Percentiles rank a stretch among this genome's conserved stretches.
phyloP scores from a whole-genome alignment of 1,284 basidiomycete genomes.

The Golubevia pallescens region DNA sequence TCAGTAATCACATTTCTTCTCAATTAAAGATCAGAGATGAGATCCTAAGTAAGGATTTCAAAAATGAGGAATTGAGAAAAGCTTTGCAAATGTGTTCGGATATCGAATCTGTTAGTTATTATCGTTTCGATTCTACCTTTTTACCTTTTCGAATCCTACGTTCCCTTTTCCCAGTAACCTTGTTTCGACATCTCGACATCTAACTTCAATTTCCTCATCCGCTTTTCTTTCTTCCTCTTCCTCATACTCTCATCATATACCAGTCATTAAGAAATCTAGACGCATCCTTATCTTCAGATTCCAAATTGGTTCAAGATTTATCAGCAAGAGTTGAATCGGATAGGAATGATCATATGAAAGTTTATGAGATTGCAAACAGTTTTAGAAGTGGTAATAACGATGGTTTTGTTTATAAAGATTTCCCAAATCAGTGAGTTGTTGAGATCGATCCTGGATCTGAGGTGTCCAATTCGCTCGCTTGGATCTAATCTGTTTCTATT shows the following conservation, averaged over 20 bases:
- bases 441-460: slow-evolving; percentile 15
- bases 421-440: too few species aligned
- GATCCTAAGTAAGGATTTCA: slow-evolving; percentile 13
- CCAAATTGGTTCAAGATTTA: slow-evolving; percentile 23
- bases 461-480: too few species aligned
- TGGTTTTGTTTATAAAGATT: too few species aligned
- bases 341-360: slow-evolving; percentile 35
- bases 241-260: neutral
- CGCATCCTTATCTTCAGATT: slow-evolving; percentile 40
- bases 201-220: too few species aligned
- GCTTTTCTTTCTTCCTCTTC: neutral
- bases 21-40: slow-evolving; percentile 41
- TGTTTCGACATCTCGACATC: neutral
- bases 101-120: neutral
- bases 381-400: slow-evolving; percentile 8
- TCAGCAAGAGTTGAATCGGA: slow-evolving; percentile 37
- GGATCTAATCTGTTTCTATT: too few species aligned
- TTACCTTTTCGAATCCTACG: neutral
- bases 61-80: slow-evolving; percentile 5
- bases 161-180: neutral
- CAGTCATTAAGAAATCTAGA: slow-evolving; percentile 33
- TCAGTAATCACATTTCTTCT: slow-evolving; percentile 19
- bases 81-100: neutral
- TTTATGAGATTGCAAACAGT: slow-evolving; percentile 44
- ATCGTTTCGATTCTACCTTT: slow-evolving; percentile 2